Percentiles rank a stretch among this genome's conserved stretches.
Evolutionary conservation across 2,329 filamentous ascomycete species (phyloP).

Genomic region (Pseudogymnoascus sp.): DNA sequence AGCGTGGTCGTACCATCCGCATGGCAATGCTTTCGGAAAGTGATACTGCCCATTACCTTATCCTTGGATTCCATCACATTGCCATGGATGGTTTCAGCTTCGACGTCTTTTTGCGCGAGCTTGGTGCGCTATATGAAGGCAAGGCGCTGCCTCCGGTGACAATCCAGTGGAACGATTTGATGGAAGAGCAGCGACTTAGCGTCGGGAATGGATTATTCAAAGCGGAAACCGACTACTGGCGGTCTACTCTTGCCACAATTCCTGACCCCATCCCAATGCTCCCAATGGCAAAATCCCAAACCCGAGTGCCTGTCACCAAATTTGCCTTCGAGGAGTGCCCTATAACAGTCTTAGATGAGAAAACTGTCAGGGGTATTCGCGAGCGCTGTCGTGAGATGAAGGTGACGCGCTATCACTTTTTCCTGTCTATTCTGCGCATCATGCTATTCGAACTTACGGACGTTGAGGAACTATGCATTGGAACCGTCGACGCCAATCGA

Average conservation of each 20-base stretch:
- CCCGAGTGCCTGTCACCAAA: not conserved
- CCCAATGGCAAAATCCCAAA: not conserved
- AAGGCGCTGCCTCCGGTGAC: not conserved
- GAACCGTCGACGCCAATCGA: conserved; percentile 40
- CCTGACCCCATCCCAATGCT: not conserved
- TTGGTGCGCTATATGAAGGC: conserved; percentile 19
- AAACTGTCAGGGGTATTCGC: conserved; percentile 19
- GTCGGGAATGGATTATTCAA: not conserved
- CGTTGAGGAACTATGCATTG: conserved; percentile 38
- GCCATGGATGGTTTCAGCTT: conserved; percentile 23
- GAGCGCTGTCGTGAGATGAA: conserved; percentile 20
- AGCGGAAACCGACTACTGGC: not conserved
- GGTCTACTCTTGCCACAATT: not conserved
- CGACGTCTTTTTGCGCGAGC: conserved; percentile 19
- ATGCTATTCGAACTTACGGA: conserved; percentile 32
- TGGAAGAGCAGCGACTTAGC: not conserved
- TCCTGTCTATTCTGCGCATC: conserved; percentile 35
- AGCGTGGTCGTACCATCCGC: conserved; percentile 30
- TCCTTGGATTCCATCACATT: conserved; percentile 24
- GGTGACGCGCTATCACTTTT: conserved; percentile 40
- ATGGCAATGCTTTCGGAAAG: conserved; percentile 31
- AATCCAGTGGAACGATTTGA: not conserved
- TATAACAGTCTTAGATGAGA: not conserved
- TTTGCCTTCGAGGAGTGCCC: too few species aligned
- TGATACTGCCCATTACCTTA: conserved; percentile 14